These are phyloP conservation scores for Mycotypha africana DNA, from an alignment of 371 early-diverging fungal species.

Conservation along the genomic window DNA sequence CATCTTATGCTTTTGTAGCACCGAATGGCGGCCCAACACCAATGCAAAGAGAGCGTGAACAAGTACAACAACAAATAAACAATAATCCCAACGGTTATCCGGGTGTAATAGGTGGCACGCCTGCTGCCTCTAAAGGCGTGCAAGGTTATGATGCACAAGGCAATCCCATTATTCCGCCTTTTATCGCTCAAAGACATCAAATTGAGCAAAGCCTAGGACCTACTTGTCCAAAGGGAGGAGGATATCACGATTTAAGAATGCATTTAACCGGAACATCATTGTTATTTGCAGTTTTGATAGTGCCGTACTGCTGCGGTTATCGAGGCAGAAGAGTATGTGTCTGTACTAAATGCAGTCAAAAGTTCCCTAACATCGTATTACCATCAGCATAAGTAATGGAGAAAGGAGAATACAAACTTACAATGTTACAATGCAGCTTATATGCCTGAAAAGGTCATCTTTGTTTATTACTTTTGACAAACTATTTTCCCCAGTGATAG, in stretches of 20 bases:
- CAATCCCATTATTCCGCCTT: slow-evolving; percentile 27
- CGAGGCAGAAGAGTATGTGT: slow-evolving; percentile 27
- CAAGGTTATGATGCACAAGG: slow-evolving; percentile 36
- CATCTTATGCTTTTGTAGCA: too few relatives aligned
- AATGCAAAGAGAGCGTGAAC: slow-evolving; percentile 11
- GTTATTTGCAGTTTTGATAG: slow-evolving; percentile 26
- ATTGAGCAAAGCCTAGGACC: slow-evolving; percentile 35
- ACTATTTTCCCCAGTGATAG: too few relatives aligned
- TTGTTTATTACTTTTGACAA: too few relatives aligned
- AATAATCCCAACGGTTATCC: slow-evolving; percentile 20
- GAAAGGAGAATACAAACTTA: too few relatives aligned
- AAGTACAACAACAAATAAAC: slow-evolving; percentile 4
- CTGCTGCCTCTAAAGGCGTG: slow-evolving; percentile 16
- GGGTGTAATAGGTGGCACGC: slow-evolving; percentile 29
- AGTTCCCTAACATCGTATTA: slow-evolving; percentile 33
- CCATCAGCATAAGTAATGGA: slow-evolving; percentile 17
- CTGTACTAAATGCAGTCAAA: slow-evolving; percentile 33
- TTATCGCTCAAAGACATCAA: slow-evolving; percentile 32
- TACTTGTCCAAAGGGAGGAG: slow-evolving; percentile 19
- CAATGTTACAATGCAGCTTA: too few relatives aligned
- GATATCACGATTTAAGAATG: slow-evolving; percentile 42
- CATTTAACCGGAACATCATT: slow-evolving; percentile 28
- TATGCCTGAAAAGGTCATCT: too few relatives aligned
- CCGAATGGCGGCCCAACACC: too few relatives aligned
- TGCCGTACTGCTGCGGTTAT: slow-evolving; percentile 43